Base-by-base conservation (phyloP, 257 asterid genomes). In the Verbena officinalis region DNA sequence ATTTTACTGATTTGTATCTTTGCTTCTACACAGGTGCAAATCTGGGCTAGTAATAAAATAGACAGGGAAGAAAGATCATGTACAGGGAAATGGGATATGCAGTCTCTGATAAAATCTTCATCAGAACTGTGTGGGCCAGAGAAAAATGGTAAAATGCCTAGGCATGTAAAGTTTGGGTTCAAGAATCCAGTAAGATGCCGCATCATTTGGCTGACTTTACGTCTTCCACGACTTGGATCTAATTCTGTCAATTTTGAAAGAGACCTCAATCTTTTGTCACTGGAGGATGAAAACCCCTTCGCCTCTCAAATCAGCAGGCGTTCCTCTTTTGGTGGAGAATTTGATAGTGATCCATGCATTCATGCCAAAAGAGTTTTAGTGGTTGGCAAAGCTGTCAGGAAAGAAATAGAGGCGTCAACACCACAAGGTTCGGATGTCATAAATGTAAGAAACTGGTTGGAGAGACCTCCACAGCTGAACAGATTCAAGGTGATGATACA, bases 271-370 rank as follows among this genome's bases (percentile, higher is more conserved):
- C 95, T 81, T 64, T 67, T 90, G 79, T 86, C 96, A 15, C 54
- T 87, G 56, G 99, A 90, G 56, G 99, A 90, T 78, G 97, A 93
- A 85, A 93, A 90, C 65, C 96, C 99, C 36, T 87, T 87, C 54
- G 77, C 88, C n/a, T n/a, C n/a, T 4, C 84, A 86, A 73, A 78
- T 50, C 48, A 71, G 54, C 51, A 83, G 96, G 57, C 95, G 96
- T 70, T 94, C 97, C 71, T 93, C 99, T 59, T 75, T 86, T 75
- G 95, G 96, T 52, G 96, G 92, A 63, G 86, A 87, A 64, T 69
- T 62, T 62, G 90, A 80, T 65, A 84, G 75, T 57, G 96, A 90
- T 64, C 95, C 95, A 44, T 86, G 95, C 82, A 77, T 93, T 78
- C 99, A 93, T 76, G 97, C 96, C 45, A 93, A 86, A 81, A 84